Conservation (phyloP, 805 yeast genomes). For the Pichia scutulata region DNA sequence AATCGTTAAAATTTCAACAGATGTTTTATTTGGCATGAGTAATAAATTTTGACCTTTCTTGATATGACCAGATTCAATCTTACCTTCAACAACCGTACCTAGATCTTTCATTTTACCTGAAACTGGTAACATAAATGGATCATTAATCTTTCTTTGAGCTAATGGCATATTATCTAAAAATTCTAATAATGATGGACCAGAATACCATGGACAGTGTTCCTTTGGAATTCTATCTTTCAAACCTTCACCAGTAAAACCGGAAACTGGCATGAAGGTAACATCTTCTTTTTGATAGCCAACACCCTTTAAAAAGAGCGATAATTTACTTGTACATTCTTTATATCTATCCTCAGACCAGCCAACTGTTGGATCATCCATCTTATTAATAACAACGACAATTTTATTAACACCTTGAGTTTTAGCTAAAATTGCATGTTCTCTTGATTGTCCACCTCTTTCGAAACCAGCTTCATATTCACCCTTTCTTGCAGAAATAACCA, state of each 20-base stretch:
- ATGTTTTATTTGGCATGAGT: constrained; percentile 85
- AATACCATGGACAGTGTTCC: constrained; percentile 83
- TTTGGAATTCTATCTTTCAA: constrained; percentile 75
- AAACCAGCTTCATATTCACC: constrained; percentile 99
- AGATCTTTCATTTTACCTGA: constrained; percentile 92
- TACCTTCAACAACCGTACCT: constrained; percentile 98
- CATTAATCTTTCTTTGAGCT: constrained; percentile 79
- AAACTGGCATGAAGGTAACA: constrained; percentile 90
- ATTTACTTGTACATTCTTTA: constrained; percentile 86
- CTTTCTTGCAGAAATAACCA: constrained; percentile 95
- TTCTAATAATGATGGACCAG: constrained; percentile 87
- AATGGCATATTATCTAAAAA: constrained; percentile 77
- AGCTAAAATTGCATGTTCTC: constrained; percentile 96
- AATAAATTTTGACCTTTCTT: constrained; percentile 69
- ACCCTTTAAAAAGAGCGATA: constrained; percentile 70
- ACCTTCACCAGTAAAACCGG: constrained; percentile 97
- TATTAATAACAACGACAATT: constrained; percentile 88
- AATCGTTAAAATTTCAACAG: constrained; percentile 79
- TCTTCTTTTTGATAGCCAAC: constrained; percentile 88
- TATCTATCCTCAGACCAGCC: constrained; percentile 93
- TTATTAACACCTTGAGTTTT: constrained; percentile 97
- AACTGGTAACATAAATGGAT: constrained; percentile 96
- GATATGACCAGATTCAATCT: constrained; percentile 91
- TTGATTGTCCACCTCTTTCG: constrained; percentile 97
- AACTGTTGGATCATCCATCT: constrained; percentile 98